Evolutionary conservation across 176 grass and related monocot genomes (phyloP), one percentile per base, ranked within the genome.

Genomic region (Phoenix dactylifera): DNA sequence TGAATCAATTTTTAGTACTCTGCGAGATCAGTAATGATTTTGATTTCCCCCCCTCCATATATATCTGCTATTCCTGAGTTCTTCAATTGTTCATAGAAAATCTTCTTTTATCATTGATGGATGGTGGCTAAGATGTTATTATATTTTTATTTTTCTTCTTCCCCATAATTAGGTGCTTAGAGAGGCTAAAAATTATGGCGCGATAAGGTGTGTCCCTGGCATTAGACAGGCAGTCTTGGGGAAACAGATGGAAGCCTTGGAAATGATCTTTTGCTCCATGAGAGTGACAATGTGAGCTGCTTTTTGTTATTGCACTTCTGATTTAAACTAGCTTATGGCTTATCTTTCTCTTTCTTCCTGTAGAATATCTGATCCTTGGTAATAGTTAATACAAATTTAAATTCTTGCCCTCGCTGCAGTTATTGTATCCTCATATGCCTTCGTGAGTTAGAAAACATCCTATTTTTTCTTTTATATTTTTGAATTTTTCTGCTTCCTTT

Each of bases 101-200:
- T 12, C 35, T 44, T 44, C 35, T 44, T 2, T 44, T 44, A 44
- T 44, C 35, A 44, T 44, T 44, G 6, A 44, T 44, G 1, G 2
- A 2, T 12, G 35, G 35, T 12, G 7, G 35, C 0, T 10, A 12
- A 0, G 20, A 20, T 20, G 20, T 20, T 20, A 20, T 20, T 20
- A 20, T 0, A 20, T 20, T 20, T 20, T 44, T 44, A 12, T 44
- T 44, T 12, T 44, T 44, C 12, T 44, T 44, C 7, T 58, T 54
- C 83, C 22, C 62, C 78, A 19, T 63, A 26, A 66, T 58, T 63
- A 89, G 86, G 72, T 55, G 16, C 80, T 90, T 56, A 68, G 58
- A 77, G 77, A 85, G 17, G 48, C 73, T 52, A 87, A 88, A 70
- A 85, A 90, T 52, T 91, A 90, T 19, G 87, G 87, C 52, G 60